Evolutionary conservation across 768 basidiomycete species (phyloP), one percentile per base, ranked within the genome.

Genomic region (Suillus clintonianus): DNA sequence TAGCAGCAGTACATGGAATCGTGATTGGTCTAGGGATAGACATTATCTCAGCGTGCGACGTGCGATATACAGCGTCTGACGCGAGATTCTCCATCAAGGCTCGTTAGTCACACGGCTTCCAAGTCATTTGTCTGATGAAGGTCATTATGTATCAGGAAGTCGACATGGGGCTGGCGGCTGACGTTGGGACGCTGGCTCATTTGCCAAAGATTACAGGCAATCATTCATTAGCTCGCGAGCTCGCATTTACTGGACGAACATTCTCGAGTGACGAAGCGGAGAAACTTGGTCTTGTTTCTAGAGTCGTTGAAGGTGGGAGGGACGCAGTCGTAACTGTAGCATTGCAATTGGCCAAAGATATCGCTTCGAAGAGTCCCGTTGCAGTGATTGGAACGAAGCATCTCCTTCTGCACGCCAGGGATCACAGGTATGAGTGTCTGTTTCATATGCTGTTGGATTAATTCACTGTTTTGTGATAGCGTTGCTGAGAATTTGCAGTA

Each of bases 111-210:
- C 14, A 34, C 19, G 41, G 14, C n/a, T 55, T 2, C 30, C 19
- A 15, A 19, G 36, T 62, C 58, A 10, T 47, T 53, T 66, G 32
- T 47, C 19, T 57, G 48, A 62, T 17, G 30, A 53, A n/a, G n/a
- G 10, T 24, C 45, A n/a, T 39, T 27, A 11, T 14, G 30, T 32
- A 13, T 50, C 70, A 94, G 92, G 92, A 96, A 81, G 89, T 94
- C 3, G 91, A 95, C 70, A 83, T 95, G 30, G 94, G 91, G 0
- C 80, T 97, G 0, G 94, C 95, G 3, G 89, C 95, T 0, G 95
- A 96, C 71, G 88, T 95, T 45, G 95, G 95, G 0, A 88, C 92
- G 0, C 85, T 97, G 7, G 91, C 94, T 2, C 87, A 89, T 58
- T 79, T 96, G 7, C 92, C 91, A 0, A 92, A 92, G 69, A 81